Evolutionary conservation across 495 filamentous ascomycete genomes (phyloP).

Genomic region (Podospora australis): DNA sequence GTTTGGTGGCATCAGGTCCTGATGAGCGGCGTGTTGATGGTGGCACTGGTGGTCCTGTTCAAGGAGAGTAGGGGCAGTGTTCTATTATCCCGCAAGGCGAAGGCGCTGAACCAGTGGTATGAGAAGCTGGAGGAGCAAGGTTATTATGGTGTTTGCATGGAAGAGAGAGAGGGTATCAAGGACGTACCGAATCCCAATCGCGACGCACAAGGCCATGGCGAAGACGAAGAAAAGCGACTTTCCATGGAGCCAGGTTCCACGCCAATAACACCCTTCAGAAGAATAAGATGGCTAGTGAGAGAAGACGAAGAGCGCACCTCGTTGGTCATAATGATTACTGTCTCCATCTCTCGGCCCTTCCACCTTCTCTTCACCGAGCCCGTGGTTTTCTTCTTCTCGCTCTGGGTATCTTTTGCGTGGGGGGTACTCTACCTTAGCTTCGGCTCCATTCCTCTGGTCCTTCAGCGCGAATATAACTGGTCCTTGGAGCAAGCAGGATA

Average conservation of each 20-base stretch:
- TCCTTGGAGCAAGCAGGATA: constrained; percentile 58
- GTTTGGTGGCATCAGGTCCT: constrained; percentile 85
- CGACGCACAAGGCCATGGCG: no score
- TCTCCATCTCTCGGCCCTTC: constrained; percentile 76
- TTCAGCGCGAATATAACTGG: constrained; percentile 63
- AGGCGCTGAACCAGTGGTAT: constrained; percentile 71
- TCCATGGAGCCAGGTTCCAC: not conserved
- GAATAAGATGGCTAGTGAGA: constrained; percentile 80
- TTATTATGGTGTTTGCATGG: constrained; percentile 51
- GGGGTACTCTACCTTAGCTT: constrained; percentile 83
- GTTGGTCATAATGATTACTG: constrained; percentile 62
- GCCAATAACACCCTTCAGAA: constrained; percentile 47
- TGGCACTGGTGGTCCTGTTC: constrained; percentile 58
- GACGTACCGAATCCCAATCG: not conserved
- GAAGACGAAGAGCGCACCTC: constrained; percentile 74
- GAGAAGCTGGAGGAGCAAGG: constrained; percentile 61
- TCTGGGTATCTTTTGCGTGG: constrained; percentile 90
- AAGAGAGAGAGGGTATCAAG: constrained; percentile 3
- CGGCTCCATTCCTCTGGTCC: constrained; percentile 71
- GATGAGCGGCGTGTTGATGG: constrained; percentile 54
- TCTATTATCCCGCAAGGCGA: constrained; percentile 70
- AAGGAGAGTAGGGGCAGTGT: constrained; percentile 81
- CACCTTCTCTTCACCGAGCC: constrained; percentile 83
- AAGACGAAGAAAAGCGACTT: constrained; percentile 23
- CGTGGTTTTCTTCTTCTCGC: constrained; percentile 89